Evolutionary conservation across 2,329 filamentous ascomycete genomes (phyloP).

Genomic region (Tolypocladium guangdongense): DNA sequence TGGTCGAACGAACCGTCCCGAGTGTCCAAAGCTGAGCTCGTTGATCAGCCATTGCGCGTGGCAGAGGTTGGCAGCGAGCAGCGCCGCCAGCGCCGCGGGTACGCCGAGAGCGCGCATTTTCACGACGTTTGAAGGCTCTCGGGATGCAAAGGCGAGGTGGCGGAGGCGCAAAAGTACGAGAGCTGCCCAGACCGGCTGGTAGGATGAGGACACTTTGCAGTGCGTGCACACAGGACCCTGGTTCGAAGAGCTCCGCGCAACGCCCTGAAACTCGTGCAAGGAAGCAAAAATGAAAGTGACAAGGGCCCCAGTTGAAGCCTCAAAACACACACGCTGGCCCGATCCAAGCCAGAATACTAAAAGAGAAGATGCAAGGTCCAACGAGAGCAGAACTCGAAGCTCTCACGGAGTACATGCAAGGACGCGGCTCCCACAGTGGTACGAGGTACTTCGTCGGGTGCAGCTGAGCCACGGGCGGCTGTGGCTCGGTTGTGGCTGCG

Average conservation of each 20-base stretch:
- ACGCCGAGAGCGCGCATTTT: slow-evolving; percentile 31
- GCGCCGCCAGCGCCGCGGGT: slow-evolving; percentile 25
- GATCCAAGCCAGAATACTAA: background rate
- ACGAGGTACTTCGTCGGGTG: background rate
- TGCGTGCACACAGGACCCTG: background rate
- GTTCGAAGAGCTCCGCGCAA: background rate
- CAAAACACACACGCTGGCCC: background rate
- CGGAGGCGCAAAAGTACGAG: background rate
- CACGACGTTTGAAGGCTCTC: slow-evolving; percentile 2
- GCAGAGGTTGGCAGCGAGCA: slow-evolving; percentile 36
- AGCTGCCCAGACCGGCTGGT: slow-evolving; percentile 3
- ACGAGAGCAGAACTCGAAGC: background rate
- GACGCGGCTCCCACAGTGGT: no score
- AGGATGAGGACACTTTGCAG: slow-evolving; percentile 18
- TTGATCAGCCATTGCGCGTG: slow-evolving; percentile 59
- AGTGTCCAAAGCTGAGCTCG: slow-evolving; percentile 68
- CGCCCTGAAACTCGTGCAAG: background rate
- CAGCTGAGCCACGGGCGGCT: no score
- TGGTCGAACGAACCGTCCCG: slow-evolving; percentile 38
- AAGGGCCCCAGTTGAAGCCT: background rate
- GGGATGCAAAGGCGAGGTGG: background rate
- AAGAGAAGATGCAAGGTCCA: background rate
- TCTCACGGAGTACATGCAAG: background rate
- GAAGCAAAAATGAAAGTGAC: background rate
- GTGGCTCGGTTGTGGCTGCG: background rate